phyloP scores from a whole-genome alignment of 441 rosid genomes.

The Jatropha multifida region DNA sequence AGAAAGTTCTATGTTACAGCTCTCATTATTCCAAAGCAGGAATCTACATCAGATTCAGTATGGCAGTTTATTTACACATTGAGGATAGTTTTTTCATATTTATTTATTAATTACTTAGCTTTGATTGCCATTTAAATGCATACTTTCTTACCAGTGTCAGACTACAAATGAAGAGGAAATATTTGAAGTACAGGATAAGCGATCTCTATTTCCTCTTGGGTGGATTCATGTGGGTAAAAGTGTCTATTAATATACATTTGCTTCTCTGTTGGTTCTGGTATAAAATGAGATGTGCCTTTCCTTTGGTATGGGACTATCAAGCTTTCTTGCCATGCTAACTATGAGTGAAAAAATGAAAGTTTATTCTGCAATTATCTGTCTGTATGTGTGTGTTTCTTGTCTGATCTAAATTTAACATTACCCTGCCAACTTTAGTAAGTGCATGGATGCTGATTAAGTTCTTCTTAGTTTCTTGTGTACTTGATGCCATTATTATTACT shows the following conservation, averaged over 20 bases:
- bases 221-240: slow-evolving; percentile 90
- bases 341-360: background rate
- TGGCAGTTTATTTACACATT: slow-evolving; percentile 26
- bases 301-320: background rate
- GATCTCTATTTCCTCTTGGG: slow-evolving; percentile 92
- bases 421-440: background rate
- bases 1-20: slow-evolving; percentile 84
- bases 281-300: background rate
- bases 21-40: slow-evolving; percentile 96
- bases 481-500: background rate
- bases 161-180: slow-evolving; percentile 97
- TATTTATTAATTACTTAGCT: slow-evolving; percentile 16
- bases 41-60: slow-evolving; percentile 92
- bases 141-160: slow-evolving; percentile 62
- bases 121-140: slow-evolving; percentile 3
- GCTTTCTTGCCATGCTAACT: background rate
- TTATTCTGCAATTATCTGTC: background rate
- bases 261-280: background rate
- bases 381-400: background rate
- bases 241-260: slow-evolving; percentile 6
- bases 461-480: background rate
- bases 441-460: background rate
- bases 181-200: slow-evolving; percentile 95
- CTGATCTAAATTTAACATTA: background rate
- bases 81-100: slow-evolving; percentile 8